A percentile compares a stretch with the other conserved stretches of the same genome.
Evolutionary conservation across 179 eudicot species (phyloP).

Genomic region (Drosera spatulata): DNA sequence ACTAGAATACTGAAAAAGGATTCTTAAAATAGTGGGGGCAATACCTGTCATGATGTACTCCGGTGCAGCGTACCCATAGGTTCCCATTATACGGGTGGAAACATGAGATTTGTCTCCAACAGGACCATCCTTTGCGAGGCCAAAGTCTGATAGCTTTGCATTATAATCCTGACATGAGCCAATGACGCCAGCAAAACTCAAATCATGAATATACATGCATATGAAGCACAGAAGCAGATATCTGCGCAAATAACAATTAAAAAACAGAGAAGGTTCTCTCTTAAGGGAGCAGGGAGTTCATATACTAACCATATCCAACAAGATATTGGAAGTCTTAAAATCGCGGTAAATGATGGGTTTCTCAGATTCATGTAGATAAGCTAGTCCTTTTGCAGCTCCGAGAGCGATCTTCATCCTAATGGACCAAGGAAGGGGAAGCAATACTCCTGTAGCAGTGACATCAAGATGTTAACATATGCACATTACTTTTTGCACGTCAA

Average conservation of each 20-base stretch:
- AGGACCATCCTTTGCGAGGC: conserved; percentile 9
- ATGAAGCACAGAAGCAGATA: neutral
- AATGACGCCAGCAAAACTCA: no score
- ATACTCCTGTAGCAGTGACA: conserved; percentile 36
- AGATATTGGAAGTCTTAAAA: conserved; percentile 5
- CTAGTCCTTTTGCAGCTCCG: conserved; percentile 10
- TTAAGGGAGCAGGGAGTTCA: neutral
- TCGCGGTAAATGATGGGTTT: conserved; percentile 8
- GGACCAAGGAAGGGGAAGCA: conserved; percentile 27
- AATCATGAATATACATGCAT: no score
- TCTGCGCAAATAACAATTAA: no score
- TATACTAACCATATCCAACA: conserved; percentile 16
- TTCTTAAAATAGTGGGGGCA: neutral
- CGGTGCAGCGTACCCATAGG: conserved; percentile 8
- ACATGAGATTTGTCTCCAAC: conserved; percentile 1
- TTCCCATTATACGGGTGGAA: conserved; percentile 7
- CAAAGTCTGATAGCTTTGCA: conserved; percentile 8
- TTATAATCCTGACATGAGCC: conserved; percentile 6
- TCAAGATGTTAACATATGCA: no score
- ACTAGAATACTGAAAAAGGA: no score
- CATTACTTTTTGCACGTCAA: no score
- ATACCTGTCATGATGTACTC: conserved; percentile 70
- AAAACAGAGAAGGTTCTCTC: neutral
- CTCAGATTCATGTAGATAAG: conserved; percentile 3
- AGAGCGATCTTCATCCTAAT: conserved; percentile 6